Base-by-base conservation (phyloP, 768 basidiomycete genomes). In the Podaxis rugospora region DNA sequence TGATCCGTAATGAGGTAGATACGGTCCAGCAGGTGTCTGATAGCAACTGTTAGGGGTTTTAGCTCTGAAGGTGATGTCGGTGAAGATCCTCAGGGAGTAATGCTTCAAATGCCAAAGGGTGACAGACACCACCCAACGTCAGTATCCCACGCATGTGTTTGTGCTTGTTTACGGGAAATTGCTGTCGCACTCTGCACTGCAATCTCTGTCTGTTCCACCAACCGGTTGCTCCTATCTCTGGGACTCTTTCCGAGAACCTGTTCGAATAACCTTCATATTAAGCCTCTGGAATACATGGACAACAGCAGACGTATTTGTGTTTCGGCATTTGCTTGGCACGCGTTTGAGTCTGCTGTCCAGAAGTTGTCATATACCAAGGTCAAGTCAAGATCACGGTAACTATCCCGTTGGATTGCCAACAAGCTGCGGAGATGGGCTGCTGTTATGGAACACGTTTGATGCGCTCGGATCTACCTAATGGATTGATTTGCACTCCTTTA, bases 101-200 rank as follows among this genome's bases (percentile, higher is more conserved):
- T 32, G 32, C 32, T 32, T 2, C 32, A 7, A 9, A 32, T 32
- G 32, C 32, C 32, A 9, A 32, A 44, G 5, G 3, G 18, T 5
- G 18, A 44, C 16, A 44, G 18, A 6, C 42, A n/a, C 2, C 23
- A 2, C n/a, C n/a, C 59, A 51, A 61, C 59, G 59, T 55, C 59
- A 61, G 59, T 60, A 1, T 53, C 51, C 51, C 59, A 53, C 51
- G 59, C 32, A 21, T 18, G 16, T 61, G 36, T 61, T 61, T 53
- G 52, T 37, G 4, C 18, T 25, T 61, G 28, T 61, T 61, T 61
- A 3, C 32, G 42, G 5, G n/a, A 9, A 16, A 10, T 49, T 3
- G 25, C 21, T 49, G 7, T 1, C 9, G 28, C 28, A 32, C 6
- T 9, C 28, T 32, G 9, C 28, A 32, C 6, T 27, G 27, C 1